Base-by-base conservation (phyloP, 257 asterid species). In the Jaltomata sinuosa region DNA sequence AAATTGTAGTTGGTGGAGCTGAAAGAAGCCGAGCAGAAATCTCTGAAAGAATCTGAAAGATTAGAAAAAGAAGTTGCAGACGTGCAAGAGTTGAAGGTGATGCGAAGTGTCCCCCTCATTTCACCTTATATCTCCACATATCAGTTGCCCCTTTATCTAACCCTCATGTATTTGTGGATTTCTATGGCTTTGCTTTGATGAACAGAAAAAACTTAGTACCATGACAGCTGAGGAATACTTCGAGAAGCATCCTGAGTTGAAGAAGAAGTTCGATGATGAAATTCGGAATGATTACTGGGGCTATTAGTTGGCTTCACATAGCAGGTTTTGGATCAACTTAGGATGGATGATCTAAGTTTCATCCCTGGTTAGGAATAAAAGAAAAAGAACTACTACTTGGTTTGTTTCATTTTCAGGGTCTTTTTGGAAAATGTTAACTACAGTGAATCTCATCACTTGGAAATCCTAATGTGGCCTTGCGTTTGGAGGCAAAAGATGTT, bases 201-300 rank as follows among this genome's bases (percentile, higher is more conserved):
- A 76, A 87, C 97, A 95, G 99, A 88, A 83, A 32, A 94, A 90
- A 89, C 92, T 94, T 36, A 93, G 98, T 74, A 96, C 99, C 77
- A 96, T 94, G 98, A 96, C 99, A 53, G 98, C 98, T 29, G 99
- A 96, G 27, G 99, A 96, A 80, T 96, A 96, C 91, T 96, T 96
- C 32, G 97, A 86, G 82, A 94, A 96, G 93, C 97, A 92, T 86
- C 98, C 99, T 5, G 99, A 96, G 89, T 93, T 96, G 84, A 94
- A 88, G 94, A 92, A 93, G 95, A 89, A 84, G 85, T 89, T 89
- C 4, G 92, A 89, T 31, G 90, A 89, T 36, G 92, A 89, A 84
- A 89, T 89, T 49, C 86, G 89, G 62, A 87, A 89, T 65, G 92
- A 89, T 81, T 84, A 89, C 83, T 89, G 92, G 92, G 92, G 92